Conservation (phyloP, 495 filamentous ascomycete genomes). For the Penicillium canescens region DNA sequence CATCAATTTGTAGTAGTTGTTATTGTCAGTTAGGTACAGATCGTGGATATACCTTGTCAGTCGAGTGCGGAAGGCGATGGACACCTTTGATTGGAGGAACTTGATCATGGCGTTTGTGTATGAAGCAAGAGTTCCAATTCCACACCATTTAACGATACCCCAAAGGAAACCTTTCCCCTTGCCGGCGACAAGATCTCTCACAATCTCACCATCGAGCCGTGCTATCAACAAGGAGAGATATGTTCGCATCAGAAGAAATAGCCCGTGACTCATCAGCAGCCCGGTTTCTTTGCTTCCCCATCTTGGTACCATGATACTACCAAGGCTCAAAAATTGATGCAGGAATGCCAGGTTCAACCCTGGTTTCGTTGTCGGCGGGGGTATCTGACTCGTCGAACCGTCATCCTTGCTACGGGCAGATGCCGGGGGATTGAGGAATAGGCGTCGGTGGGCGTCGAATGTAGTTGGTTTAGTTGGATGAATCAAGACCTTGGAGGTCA, state of each 20-base stretch:
- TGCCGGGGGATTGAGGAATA: conserved; percentile 88
- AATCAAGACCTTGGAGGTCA: conserved; percentile 87
- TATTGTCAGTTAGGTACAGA: conserved; percentile 88
- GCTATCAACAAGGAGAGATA: conserved; percentile 94
- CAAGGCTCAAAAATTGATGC: conserved; percentile 91
- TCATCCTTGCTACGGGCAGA: conserved; percentile 74
- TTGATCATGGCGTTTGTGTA: conserved; percentile 98
- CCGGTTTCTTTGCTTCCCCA: conserved; percentile 95
- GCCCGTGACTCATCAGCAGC: conserved; percentile 74
- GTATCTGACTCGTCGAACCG: conserved; percentile 62
- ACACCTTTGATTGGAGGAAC: conserved; percentile 95
- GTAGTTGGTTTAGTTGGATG: conserved; percentile 90
- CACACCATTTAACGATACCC: conserved; percentile 85
- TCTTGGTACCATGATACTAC: conserved; percentile 96
- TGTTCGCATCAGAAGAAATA: conserved; percentile 74
- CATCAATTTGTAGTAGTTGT: conserved; percentile 93
- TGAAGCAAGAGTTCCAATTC: conserved; percentile 72
- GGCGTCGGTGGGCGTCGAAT: conserved; percentile 91
- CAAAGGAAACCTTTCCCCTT: conserved; percentile 85
- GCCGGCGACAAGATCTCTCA: conserved; percentile 90
- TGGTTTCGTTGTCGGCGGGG: conserved; percentile 83
- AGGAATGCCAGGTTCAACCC: conserved; percentile 97
- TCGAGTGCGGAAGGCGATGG: conserved; percentile 95
- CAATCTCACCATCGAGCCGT: conserved; percentile 92
- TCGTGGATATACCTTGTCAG: conserved; percentile 98